Base-by-base conservation (phyloP, 306 rosid genomes). In the Acacia confusa region DNA sequence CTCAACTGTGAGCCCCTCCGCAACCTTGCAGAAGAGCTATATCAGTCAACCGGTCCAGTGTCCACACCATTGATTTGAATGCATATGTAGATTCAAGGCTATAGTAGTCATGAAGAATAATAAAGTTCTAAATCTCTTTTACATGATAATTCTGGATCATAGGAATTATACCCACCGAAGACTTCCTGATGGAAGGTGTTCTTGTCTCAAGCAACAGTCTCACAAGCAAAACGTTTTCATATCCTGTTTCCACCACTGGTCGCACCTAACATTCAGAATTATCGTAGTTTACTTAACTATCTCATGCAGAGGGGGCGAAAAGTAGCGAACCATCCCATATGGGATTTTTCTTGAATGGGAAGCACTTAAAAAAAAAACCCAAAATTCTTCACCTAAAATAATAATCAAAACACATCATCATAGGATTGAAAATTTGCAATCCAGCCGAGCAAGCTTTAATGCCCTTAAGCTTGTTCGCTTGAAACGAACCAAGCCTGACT, bases 211-310 rank as follows among this genome's bases (percentile, higher is more conserved):
- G 84, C 89, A 94, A 87, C 86, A 94, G 81, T 86, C 97, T 92
- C 89, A 92, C 97, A 70, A 94, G 97, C 60, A 94, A 84, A 78
- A 94, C 27, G 66, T 90, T 92, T 87, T 94, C 98, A 82, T 92
- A 92, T 83, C 98, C 98, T 71, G 98, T 94, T 87, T 94, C 98
- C 78, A 92, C 98, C 73, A 94, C 97, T 38, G 97, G 98, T 13
- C 98, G 93, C 80, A 94, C 97, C 98, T 94, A 86, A 89, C 85
- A 90, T 50, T 75, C 72, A 53, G 76, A 74, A 81, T 81, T 38
- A 64, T 44, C 50, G 41, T 78, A 27, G 76, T 79, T 75, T 25
- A 79, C 82, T 68, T 48, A 28, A 73, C 52, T 15, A 43, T 41
- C n/a, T 41, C 55, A 22, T 43, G 28, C 27, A 14, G 10, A 43